Evolutionary conservation across 2,329 filamentous ascomycete genomes (phyloP), one percentile per base, ranked within the genome.

Genomic region (Amauroascus verrucosus): DNA sequence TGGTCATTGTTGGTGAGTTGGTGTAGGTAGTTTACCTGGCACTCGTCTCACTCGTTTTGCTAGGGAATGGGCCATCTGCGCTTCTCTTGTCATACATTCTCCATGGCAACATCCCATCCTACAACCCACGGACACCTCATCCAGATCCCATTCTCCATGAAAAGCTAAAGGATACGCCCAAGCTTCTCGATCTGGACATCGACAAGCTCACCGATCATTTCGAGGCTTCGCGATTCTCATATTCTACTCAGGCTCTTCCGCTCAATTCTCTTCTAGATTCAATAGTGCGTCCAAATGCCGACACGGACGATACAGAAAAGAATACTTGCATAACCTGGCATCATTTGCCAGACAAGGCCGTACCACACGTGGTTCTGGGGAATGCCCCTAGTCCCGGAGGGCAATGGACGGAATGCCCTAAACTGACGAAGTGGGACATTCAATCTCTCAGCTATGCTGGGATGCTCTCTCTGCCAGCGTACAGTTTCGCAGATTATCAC

Each of bases 31-130:
- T 4, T 40, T 38, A 3, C 1, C 4, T 3, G 13, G 32, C 32
- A 14, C 4, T 6, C 7, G 3, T 35, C 18, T n/a, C 4, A 16
- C 16, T 18, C n/a, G n/a, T 50, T 5, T 20, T 53, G 41, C 48
- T 58, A 81, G 80, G 80, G 62, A 81, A 80, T 63, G 80, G 80
- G 53, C 80, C 80, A 44, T 79, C 80, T 48, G 77, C 80, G 49
- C 72, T 83, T 67, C 77, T 82, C 59, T 71, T 83, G 33, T 81
- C 78, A 44, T 83, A 79, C 64, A 80, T 82, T 41, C 73, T 83
- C 26, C 79, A 83, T 65, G 80, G 80, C 35, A 72, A 82, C 61
- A 70, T 81, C 51, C 80, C 80, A 4, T 75, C 73, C 61, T 83
- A 83, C 60, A 66, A 72, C 35, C 66, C 72, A 2, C 59, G 67